These are phyloP conservation scores for Peronospora farinosa DNA, from an alignment of 352 stramenopile species.

Conservation along the genomic window DNA sequence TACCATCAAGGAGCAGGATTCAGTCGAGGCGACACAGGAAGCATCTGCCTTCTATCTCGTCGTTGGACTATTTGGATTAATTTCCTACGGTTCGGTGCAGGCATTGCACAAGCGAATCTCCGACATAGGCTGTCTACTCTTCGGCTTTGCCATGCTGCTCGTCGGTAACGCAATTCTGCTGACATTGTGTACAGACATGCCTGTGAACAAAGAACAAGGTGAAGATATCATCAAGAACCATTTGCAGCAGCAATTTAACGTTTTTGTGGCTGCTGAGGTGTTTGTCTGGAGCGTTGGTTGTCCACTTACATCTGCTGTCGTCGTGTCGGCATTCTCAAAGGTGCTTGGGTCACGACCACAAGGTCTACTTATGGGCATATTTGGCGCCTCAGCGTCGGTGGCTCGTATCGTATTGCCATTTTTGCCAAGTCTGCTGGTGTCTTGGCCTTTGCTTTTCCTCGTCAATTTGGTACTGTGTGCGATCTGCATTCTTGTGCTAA, in stretches of 20 bases:
- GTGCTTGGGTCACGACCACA: conserved; percentile 55
- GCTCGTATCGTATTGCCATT: conserved; percentile 70
- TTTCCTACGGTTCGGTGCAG: conserved; percentile 71
- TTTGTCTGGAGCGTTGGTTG: conserved; percentile 74
- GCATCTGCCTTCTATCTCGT: conserved; percentile 78
- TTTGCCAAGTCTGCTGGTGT: conserved; percentile 41
- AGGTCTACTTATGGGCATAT: conserved; percentile 63
- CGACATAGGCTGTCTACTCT: conserved; percentile 53
- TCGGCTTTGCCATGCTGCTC: conserved; percentile 52
- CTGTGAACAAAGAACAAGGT: conserved; percentile 6
- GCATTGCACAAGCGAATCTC: conserved; percentile 53
- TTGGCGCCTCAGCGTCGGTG: conserved; percentile 59
- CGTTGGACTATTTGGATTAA: conserved; percentile 57
- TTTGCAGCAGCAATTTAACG: conserved; percentile 30
- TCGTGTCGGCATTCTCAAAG: conserved; percentile 64
- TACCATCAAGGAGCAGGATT: conserved; percentile 19
- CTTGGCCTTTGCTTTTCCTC: conserved; percentile 38
- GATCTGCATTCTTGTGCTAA: conserved; percentile 37
- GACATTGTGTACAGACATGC: conserved; percentile 34
- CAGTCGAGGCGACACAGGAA: conserved; percentile 21
- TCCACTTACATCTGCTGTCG: conserved; percentile 62
- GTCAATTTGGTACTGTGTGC: conserved; percentile 41
- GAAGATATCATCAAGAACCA: conserved; percentile 9
- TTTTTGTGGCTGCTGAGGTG: conserved; percentile 39
- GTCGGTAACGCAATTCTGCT: conserved; percentile 52